Evolutionary conservation across 495 filamentous ascomycete genomes (phyloP).

Genomic region (Penicillium riverlandense): DNA sequence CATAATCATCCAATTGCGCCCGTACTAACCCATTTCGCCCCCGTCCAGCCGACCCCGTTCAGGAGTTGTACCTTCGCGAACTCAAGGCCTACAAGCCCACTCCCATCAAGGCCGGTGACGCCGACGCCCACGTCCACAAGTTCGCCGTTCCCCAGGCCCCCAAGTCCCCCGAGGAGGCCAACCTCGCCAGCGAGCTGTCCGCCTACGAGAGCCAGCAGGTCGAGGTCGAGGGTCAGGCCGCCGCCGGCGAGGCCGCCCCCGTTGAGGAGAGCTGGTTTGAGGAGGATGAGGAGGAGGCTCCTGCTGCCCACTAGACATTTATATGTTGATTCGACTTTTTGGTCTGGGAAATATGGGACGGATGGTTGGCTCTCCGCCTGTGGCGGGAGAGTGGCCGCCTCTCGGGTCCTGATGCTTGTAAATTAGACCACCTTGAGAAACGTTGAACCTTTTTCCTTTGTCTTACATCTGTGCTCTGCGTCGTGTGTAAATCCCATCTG

Average conservation of each 20-base stretch:
- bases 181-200: slow-evolving; percentile 83
- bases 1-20: neutral
- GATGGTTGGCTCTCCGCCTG: slow-evolving; percentile 13
- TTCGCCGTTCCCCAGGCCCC: slow-evolving; percentile 75
- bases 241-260: slow-evolving; percentile 46
- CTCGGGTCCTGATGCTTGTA: slow-evolving; percentile 36
- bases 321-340: slow-evolving; percentile 17
- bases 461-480: slow-evolving; percentile 2
- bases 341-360: slow-evolving; percentile 25
- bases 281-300: slow-evolving; percentile 51
- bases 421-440: slow-evolving; percentile 40
- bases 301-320: slow-evolving; percentile 39
- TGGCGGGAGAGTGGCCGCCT: slow-evolving; percentile 20
- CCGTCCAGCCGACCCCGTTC: slow-evolving; percentile 78
- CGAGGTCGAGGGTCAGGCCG: slow-evolving; percentile 83
- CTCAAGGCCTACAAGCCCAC: slow-evolving; percentile 87
- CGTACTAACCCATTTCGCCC: slow-evolving; percentile 9
- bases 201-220: slow-evolving; percentile 88
- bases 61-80: slow-evolving; percentile 94
- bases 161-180: slow-evolving; percentile 81
- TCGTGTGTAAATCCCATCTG: neutral
- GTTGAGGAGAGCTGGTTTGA: slow-evolving; percentile 68
- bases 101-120: slow-evolving; percentile 73
- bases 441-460: slow-evolving; percentile 24
- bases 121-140: slow-evolving; percentile 85